Conservation (phyloP, 352 stramenopile species). For the Phytophthora macrochlamydospora region DNA sequence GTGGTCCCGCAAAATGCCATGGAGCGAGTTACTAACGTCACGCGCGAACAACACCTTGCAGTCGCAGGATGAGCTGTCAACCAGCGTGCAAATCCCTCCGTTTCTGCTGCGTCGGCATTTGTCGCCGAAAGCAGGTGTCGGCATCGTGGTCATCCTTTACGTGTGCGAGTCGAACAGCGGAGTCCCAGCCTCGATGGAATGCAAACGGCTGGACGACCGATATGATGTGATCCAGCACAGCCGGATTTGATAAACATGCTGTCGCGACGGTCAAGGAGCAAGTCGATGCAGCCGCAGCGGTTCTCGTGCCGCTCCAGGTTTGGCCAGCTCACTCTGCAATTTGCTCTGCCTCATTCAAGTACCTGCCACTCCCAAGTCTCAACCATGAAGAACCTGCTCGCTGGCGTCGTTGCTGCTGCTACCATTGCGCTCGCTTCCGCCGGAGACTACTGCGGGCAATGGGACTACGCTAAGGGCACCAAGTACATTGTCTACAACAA, state of each 20-base stretch:
- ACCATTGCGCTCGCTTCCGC: conserved; percentile 19
- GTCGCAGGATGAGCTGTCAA: no score
- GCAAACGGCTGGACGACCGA: conserved; percentile 21
- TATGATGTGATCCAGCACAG: conserved; percentile 7
- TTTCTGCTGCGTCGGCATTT: no score
- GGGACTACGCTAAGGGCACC: conserved; percentile 31
- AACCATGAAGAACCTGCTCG: conserved; percentile 28
- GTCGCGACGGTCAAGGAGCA: background rate
- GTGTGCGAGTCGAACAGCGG: no score
- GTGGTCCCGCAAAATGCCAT: background rate
- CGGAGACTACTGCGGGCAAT: conserved; percentile 37
- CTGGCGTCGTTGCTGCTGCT: conserved; percentile 18
- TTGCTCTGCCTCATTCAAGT: conserved; percentile 9
- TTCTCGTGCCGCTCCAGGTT: background rate
- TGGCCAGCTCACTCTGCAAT: conserved; percentile 13
- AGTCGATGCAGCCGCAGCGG: background rate
- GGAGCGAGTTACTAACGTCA: background rate
- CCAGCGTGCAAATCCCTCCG: no score
- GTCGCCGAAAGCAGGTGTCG: no score
- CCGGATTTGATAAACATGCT: background rate
- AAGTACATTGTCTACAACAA: conserved; percentile 61
- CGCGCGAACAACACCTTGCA: no score
- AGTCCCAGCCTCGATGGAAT: no score
- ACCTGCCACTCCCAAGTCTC: background rate
- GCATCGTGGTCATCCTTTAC: no score